Evolutionary conservation across 2,329 filamentous ascomycete species (phyloP).

Genomic region (Verticillium nonalfalfae): DNA sequence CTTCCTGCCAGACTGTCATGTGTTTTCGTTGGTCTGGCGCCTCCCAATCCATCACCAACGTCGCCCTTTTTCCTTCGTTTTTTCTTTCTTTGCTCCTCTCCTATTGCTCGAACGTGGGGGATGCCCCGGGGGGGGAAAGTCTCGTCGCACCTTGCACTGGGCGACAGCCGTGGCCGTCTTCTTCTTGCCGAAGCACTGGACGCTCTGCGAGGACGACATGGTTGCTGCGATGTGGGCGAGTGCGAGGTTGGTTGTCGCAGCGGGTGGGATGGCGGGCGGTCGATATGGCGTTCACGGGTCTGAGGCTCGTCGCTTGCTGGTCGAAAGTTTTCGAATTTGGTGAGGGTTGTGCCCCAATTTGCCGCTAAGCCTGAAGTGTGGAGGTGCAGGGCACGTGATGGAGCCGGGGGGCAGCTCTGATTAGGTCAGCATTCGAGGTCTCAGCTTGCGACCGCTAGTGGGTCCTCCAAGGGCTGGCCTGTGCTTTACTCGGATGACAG

Average conservation of each 20-base stretch:
- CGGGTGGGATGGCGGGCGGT: not conserved
- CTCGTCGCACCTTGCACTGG: slow-evolving; percentile 70
- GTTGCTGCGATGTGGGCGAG: slow-evolving; percentile 34
- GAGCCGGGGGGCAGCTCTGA: not conserved
- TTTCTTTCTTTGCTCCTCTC: not conserved
- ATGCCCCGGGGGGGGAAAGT: not conserved
- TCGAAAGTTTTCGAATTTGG: slow-evolving; percentile 5
- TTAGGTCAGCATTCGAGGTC: not conserved
- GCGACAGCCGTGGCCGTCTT: slow-evolving; percentile 85
- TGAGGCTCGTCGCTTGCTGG: not conserved
- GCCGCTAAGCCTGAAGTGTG: slow-evolving; percentile 1
- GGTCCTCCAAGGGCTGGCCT: no score
- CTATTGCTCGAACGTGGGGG: not conserved
- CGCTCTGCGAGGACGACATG: slow-evolving; percentile 74
- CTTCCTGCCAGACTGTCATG: slow-evolving; percentile 7
- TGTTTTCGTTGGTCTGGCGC: not conserved
- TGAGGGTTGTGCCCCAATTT: slow-evolving; percentile 7
- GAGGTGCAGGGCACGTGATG: slow-evolving; percentile 6
- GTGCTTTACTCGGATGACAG: no score
- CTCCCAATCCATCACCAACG: not conserved
- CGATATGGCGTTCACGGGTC: slow-evolving; percentile 1
- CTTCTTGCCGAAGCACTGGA: slow-evolving; percentile 99
- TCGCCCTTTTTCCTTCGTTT: not conserved
- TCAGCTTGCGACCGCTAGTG: not conserved
- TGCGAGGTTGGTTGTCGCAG: slow-evolving; percentile 8